Conservation (phyloP, 2,329 filamentous ascomycete species). For the Fusarium sarcochroum region DNA sequence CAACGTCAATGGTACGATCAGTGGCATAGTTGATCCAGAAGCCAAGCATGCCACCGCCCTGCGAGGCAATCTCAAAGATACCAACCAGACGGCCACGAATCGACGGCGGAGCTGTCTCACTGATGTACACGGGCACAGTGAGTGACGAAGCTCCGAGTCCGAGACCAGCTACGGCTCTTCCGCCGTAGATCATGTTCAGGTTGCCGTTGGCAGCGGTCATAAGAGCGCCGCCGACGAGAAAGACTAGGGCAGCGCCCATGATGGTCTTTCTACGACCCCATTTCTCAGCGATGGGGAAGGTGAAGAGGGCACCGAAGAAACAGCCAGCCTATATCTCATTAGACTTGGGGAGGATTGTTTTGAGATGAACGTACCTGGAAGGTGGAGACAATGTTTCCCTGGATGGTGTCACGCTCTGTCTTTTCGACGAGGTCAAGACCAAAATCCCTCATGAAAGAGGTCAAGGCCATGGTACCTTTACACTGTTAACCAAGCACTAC, state of each 20-base stretch:
- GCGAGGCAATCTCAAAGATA: slow-evolving; percentile 61
- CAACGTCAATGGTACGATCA: slow-evolving; percentile 48
- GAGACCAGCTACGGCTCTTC: slow-evolving; percentile 66
- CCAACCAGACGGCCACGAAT: slow-evolving; percentile 66
- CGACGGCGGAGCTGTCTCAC: slow-evolving; percentile 61
- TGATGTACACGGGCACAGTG: slow-evolving; percentile 61
- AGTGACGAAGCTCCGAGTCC: slow-evolving; percentile 66
- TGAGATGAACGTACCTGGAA: slow-evolving; percentile 45
- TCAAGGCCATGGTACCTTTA: slow-evolving; percentile 54
- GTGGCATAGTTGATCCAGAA: slow-evolving; percentile 57
- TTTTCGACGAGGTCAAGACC: slow-evolving; percentile 47
- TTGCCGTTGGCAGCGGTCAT: slow-evolving; percentile 54
- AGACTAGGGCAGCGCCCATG: slow-evolving; percentile 60
- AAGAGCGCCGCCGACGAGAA: slow-evolving; percentile 55
- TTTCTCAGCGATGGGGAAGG: slow-evolving; percentile 63
- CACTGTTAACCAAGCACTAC: accelerated
- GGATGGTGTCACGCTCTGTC: slow-evolving; percentile 51
- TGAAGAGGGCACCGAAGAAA: slow-evolving; percentile 57
- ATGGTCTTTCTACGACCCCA: slow-evolving; percentile 63
- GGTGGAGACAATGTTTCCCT: slow-evolving; percentile 58
- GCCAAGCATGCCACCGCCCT: slow-evolving; percentile 55
- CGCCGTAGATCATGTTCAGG: slow-evolving; percentile 59
- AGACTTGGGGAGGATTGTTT: background rate
- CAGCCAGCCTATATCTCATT: slow-evolving; percentile 53
- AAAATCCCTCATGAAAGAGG: slow-evolving; percentile 56